Base-by-base conservation (phyloP, 2,329 filamentous ascomycete genomes). In the Sarocladium oryzae region DNA sequence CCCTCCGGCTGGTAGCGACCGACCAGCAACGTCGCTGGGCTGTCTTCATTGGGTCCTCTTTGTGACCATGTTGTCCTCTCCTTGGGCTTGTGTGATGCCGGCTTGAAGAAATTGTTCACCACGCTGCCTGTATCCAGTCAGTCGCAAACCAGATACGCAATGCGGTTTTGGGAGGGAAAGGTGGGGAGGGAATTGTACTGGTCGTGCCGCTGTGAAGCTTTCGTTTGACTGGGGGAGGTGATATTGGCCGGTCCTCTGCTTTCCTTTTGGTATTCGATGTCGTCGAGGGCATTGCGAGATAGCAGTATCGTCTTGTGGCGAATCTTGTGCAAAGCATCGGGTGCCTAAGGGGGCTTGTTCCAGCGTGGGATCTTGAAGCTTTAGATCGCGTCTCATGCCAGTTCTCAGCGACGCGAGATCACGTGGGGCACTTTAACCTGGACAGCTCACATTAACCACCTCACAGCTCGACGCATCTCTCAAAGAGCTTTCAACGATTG, bases 41-140 rank as follows among this genome's bases (percentile, higher is more conserved):
- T 65, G 51, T 75, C 70, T 7, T 76, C 69, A 45, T 71, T 61
- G 0, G 73, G 70, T 2, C 86, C 63, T 73, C 85, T 65, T 79
- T 86, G 69, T 74, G 75, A 66, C 89, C 93, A 97, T 9, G 69
- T 72, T 49, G 88, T 82, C 52, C 79, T 81, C 48, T 91, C 85
- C 13, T 88, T 88, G 28, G 86, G 82, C 65, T 95, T 96, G 65
- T 96, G 82, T 0, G 90, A 96, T 0, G 78, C 65, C 0, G 91
- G 91, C 0, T 85, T 95, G 69, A 97, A 97, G 73, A 97, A 97
- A 51, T 79, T 89, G 18, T 87, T 79, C 1, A 95, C 82, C 1
- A 86, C 82, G 54, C 69, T 81, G 64, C 82, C 85, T 88, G 3
- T 10, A 23, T 35, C 40, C 46, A 32, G 33, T 63, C 52, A 64